Base-by-base conservation (phyloP, 257 asterid genomes). In the Solanum bukasovii region DNA sequence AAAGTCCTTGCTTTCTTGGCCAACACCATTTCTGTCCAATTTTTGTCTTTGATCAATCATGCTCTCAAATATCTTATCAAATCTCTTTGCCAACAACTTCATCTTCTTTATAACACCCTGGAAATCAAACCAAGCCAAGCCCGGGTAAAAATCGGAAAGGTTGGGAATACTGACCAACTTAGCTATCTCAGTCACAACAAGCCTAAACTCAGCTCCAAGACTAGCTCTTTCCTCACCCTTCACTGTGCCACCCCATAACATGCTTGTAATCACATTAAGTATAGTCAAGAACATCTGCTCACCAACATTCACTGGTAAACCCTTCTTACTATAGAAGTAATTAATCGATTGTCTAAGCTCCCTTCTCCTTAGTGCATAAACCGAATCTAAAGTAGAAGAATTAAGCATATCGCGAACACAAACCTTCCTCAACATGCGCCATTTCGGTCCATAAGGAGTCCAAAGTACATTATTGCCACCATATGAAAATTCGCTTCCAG, bases 231-330 rank as follows among this genome's bases (percentile, higher is more conserved):
- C 94, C 29, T 84, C 93, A 21, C 93, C 97, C 91, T 88, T 81
- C 79, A 94, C 90, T 6, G 94, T 90, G 1, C 94, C 98, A 10
- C 98, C 98, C 98, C 98, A 96, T 85, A 96, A 7, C 98, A 96
- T 96, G 42, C 90, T 89, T 1, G 96, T 96, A 18, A 94, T 92
- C 93, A 96, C 98, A 46, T 96, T 96, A 92, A 96, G 37, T 68
- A 93, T 90, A 5, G 90, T 93, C 92, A 91, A 31, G 67, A 96
- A 96, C 93, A 90, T 90, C 91, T 93, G 94, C 86, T 93, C 95
- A 1, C 98, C 98, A 1, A 96, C 71, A 74, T 93, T 89, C 9
- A 94, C 96, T 20, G 90, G 87, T 23, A 84, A 68, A 6, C 95
- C 96, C 0, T 90, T 88, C 88, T 44, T 88, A n/a, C 33, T 2